phyloP scores from a whole-genome alignment of 2,329 filamentous ascomycete species.

The Aspergillus sergii region DNA sequence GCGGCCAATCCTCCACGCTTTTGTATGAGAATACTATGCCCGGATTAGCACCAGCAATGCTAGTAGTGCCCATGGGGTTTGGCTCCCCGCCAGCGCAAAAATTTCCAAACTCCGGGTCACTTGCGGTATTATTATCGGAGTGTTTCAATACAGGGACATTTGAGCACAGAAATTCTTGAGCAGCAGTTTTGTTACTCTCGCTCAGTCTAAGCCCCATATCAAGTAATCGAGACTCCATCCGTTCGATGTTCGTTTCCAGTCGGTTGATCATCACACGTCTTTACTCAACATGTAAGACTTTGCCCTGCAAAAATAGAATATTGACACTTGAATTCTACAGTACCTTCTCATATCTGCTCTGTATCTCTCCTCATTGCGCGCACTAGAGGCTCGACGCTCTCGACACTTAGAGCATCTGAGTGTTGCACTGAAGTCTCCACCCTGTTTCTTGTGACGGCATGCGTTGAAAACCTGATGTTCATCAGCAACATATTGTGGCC shows the following conservation, averaged over 20 bases:
- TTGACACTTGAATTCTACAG: not conserved
- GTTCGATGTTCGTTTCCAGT: conserved; percentile 19
- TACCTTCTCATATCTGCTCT: conserved; percentile 4
- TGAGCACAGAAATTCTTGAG: not conserved
- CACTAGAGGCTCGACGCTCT: conserved; percentile 4
- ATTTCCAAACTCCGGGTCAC: not conserved
- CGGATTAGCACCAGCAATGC: not conserved
- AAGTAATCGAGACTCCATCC: conserved; percentile 18
- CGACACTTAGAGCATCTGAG: conserved; percentile 3
- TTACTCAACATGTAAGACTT: conserved; percentile 2
- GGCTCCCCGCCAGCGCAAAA: not conserved
- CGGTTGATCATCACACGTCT: conserved; percentile 22
- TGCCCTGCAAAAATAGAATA: not conserved
- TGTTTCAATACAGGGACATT: not conserved
- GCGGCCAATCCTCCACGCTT: not conserved
- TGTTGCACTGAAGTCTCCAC: conserved; percentile 1
- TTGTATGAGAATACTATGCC: not conserved
- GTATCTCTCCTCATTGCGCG: conserved; percentile 2
- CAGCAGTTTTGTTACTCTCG: not conserved
- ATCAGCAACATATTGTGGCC: not conserved
- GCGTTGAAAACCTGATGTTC: conserved; percentile 4
- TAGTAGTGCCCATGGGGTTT: not conserved
- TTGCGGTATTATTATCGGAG: not conserved
- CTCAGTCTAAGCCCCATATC: conserved; percentile 15
- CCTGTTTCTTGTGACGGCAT: conserved; percentile 5